Evolutionary conservation across 805 yeast genomes (phyloP), one percentile per base, ranked within the genome.

Genomic region (Wickerhamomyces sydowiorum): DNA sequence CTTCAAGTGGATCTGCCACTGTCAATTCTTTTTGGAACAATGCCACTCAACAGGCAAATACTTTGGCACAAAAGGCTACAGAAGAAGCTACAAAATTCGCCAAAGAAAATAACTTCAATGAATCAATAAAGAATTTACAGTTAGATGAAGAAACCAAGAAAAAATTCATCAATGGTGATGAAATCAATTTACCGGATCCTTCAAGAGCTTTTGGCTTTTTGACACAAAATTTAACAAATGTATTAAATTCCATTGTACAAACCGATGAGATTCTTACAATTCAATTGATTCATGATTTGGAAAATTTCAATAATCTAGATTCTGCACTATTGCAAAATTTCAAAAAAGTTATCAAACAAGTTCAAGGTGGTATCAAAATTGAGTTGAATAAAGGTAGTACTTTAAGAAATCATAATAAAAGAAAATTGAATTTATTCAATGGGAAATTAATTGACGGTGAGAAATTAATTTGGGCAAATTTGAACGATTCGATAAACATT

Each of bases 371-470:
- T 14, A 81, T 85, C 37, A 73, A 76, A 40, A 76, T 83, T 14
- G 70, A 73, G 44, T 76, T 82, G 13, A 72, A 70, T 45, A 80
- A 81, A 51, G 66, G 68, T 54, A 69, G 70, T 12, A 67, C 66
- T n/a, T 61, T 65, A 13, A 57, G 58, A 31, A 48, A 52, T 8
- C 53, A 51, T 3, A 64, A 53, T 25, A 50, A 42, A 34, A 59
- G 56, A 24, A 76, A 76, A 38, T 73, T 91, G 53, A 82, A 83
- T 47, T 60, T 86, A 51, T 87, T 89, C 57, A 66, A 73, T 18
- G 97, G 97, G 8, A 83, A 84, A 48, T 54, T 79, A 1, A 75
- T 79, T 35, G 95, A 88, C 60, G 97, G 93, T 13, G 95, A 86
- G 54, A 91, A 93, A 60, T 73, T 93, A 45, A 84, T 95, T 32